Percentiles rank a stretch among this genome's conserved stretches.
Conservation (phyloP, 2,329 filamentous ascomycete species). For the Knufia petricola region DNA sequence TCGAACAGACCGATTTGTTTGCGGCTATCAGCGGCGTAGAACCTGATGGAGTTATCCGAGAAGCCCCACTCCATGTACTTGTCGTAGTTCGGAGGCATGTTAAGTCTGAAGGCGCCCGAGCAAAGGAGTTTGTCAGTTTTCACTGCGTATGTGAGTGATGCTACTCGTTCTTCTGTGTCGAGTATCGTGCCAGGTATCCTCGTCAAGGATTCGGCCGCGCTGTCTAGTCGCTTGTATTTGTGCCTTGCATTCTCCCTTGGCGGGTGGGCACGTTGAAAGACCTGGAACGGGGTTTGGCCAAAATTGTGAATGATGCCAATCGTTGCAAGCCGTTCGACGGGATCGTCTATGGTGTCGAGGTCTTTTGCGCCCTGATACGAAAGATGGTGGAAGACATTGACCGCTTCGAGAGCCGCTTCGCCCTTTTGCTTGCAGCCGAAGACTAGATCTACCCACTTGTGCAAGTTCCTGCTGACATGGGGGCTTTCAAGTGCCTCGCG, state of each 20-base stretch:
- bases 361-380: slow-evolving; percentile 93
- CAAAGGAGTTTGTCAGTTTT: slow-evolving; percentile 77
- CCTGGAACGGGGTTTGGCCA: slow-evolving; percentile 91
- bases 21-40: slow-evolving; percentile 74
- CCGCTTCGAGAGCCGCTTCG: slow-evolving; percentile 78
- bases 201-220: slow-evolving; percentile 63
- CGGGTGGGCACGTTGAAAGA: slow-evolving; percentile 75
- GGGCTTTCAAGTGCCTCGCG: slow-evolving; percentile 92
- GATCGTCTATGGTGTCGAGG: slow-evolving; percentile 80
- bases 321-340: slow-evolving; percentile 73
- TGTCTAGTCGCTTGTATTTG: slow-evolving; percentile 63
- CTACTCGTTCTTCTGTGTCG: slow-evolving; percentile 67
- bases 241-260: slow-evolving; percentile 59
- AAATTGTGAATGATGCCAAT: slow-evolving; percentile 98
- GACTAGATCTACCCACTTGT: slow-evolving; percentile 91
- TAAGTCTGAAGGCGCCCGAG: slow-evolving; percentile 72
- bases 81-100: slow-evolving; percentile 77
- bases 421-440: slow-evolving; percentile 92
- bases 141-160: slow-evolving; percentile 65
- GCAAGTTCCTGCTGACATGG: slow-evolving; percentile 78
- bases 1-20: slow-evolving; percentile 83
- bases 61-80: slow-evolving; percentile 96
- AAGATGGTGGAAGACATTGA: slow-evolving; percentile 92
- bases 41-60: slow-evolving; percentile 82
- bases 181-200: slow-evolving; percentile 60